phyloP scores from a whole-genome alignment of 148 eudicot species.

The Rheum nobile region DNA sequence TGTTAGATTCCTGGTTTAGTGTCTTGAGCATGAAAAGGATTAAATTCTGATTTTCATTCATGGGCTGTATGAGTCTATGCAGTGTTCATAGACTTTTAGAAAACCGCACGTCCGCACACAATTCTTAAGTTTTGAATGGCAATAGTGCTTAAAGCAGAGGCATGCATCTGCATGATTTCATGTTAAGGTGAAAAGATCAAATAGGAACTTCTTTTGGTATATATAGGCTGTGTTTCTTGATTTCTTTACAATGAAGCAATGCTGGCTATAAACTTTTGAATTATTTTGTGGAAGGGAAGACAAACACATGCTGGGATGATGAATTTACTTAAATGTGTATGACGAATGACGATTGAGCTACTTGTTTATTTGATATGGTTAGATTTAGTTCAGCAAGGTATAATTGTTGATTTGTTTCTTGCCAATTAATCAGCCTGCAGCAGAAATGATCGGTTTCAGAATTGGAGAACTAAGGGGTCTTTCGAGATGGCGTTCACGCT shows the following conservation, averaged over 20 bases:
- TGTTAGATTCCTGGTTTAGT: neutral
- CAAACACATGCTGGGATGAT: neutral
- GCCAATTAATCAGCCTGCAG: slow-evolving; percentile 63
- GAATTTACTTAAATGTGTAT: neutral
- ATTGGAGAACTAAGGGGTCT: slow-evolving; percentile 95
- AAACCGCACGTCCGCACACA: neutral
- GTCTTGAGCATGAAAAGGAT: neutral
- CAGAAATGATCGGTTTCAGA: slow-evolving; percentile 86
- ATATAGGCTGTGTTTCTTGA: neutral
- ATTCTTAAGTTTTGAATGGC: neutral
- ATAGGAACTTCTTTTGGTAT: neutral
- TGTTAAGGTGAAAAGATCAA: neutral
- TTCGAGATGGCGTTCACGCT: slow-evolving; percentile 95
- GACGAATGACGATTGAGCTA: neutral
- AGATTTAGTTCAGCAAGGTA: neutral
- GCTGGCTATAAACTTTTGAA: neutral
- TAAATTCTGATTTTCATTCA: neutral
- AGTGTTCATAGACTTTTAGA: neutral
- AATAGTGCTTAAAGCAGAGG: neutral
- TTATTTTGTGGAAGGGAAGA: neutral
- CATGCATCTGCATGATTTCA: neutral
- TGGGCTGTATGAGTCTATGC: neutral
- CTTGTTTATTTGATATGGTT: neutral
- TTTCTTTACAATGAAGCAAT: neutral
- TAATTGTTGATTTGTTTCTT: slow-evolving; percentile 5